Evolutionary conservation across 352 stramenopile species (phyloP).

Genomic region (Pythium apleroticum): DNA sequence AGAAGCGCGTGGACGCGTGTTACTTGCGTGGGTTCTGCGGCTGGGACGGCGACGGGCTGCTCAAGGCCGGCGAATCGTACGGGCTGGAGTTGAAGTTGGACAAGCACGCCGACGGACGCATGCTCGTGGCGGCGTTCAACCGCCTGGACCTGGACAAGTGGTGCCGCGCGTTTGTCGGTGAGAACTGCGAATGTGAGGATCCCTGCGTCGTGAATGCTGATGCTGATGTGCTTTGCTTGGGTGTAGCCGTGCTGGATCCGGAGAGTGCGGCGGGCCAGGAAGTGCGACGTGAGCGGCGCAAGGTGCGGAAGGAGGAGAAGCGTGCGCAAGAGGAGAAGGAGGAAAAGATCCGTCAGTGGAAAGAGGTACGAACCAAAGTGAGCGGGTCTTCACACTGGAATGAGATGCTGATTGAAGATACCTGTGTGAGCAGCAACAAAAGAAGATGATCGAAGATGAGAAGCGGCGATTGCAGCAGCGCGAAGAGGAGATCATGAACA

Average conservation of each 20-base stretch:
- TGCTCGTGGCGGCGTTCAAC: constrained; percentile 77
- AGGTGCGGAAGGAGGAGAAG: constrained; percentile 38
- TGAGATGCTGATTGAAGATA: background rate
- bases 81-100: constrained; percentile 80
- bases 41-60: constrained; percentile 70
- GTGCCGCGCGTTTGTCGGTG: constrained; percentile 69
- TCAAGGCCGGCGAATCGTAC: constrained; percentile 71
- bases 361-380: constrained; percentile 27
- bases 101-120: constrained; percentile 42
- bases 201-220: background rate
- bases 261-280: constrained; percentile 35
- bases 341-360: constrained; percentile 37
- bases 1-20: constrained; percentile 39
- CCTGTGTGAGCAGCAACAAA: constrained; percentile 23
- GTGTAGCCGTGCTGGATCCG: constrained; percentile 62
- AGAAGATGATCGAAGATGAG: constrained; percentile 37
- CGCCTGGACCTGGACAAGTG: constrained; percentile 82
- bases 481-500: constrained; percentile 39
- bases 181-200: constrained; percentile 2
- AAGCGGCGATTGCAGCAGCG: constrained; percentile 28
- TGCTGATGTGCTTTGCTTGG: background rate
- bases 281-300: constrained; percentile 38
- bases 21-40: constrained; percentile 71
- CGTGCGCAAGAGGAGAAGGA: constrained; percentile 35
- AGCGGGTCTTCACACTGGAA: background rate